A percentile compares a stretch with the other conserved stretches of the same genome.
Conservation (phyloP, 2,329 filamentous ascomycete species). For the Allantophomopsis lycopodina region DNA sequence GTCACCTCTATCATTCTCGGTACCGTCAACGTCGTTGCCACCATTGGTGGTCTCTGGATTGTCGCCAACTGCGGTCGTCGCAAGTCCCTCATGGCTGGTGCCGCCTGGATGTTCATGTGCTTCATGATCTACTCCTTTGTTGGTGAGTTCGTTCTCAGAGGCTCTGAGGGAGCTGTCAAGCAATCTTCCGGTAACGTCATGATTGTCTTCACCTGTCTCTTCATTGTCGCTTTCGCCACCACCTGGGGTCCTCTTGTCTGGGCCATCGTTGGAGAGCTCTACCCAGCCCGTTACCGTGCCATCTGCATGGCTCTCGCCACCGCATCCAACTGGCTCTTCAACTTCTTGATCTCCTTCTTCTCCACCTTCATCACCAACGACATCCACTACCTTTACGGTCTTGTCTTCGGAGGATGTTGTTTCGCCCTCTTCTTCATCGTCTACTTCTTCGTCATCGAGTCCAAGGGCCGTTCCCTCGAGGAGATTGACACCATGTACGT, state of each 20-base stretch:
- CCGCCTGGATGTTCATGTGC: slow-evolving; percentile 44
- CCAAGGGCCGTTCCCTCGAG: slow-evolving; percentile 56
- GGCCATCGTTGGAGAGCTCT: slow-evolving; percentile 52
- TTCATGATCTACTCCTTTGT: slow-evolving; percentile 43
- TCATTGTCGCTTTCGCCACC: slow-evolving; percentile 48
- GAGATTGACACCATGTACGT: slow-evolving; percentile 68
- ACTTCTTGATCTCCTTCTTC: slow-evolving; percentile 10
- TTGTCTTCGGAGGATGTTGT: slow-evolving; percentile 5
- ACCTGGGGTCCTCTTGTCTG: slow-evolving; percentile 61
- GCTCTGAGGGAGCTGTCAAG: slow-evolving; percentile 25
- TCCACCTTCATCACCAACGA: slow-evolving; percentile 16
- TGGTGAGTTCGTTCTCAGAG: slow-evolving; percentile 30
- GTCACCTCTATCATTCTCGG: slow-evolving; percentile 55
- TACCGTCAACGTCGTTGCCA: slow-evolving; percentile 53
- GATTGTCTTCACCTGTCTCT: slow-evolving; percentile 56
- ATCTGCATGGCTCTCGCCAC: slow-evolving; percentile 46
- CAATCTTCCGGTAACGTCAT: slow-evolving; percentile 41
- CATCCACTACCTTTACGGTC: slow-evolving; percentile 18
- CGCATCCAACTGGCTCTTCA: slow-evolving; percentile 21
- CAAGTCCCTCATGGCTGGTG: slow-evolving; percentile 47
- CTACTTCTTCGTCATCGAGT: slow-evolving; percentile 51
- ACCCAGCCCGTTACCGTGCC: slow-evolving; percentile 47
- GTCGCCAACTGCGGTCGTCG: slow-evolving; percentile 53
- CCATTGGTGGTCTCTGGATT: slow-evolving; percentile 50
- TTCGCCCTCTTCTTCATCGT: slow-evolving; percentile 28